Conservation (phyloP, 2,329 filamentous ascomycete species). For the Aquanectria penicillioides region DNA sequence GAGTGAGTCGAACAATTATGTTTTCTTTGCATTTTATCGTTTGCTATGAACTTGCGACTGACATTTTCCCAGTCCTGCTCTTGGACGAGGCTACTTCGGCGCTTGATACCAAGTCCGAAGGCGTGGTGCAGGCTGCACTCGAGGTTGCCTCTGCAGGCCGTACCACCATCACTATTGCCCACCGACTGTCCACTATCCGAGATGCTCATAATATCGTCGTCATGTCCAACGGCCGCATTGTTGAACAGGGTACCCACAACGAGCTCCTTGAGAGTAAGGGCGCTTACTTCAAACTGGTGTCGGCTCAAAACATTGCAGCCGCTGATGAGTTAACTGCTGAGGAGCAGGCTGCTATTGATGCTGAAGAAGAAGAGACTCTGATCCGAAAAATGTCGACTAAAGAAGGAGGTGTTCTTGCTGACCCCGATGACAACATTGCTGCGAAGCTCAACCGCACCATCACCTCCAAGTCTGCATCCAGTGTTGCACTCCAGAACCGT, state of each 20-base stretch:
- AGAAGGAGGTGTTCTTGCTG: conserved; percentile 55
- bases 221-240: conserved; percentile 84
- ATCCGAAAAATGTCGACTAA: conserved; percentile 58
- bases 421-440: conserved; percentile 71
- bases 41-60: conserved; percentile 1
- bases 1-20: too few species aligned
- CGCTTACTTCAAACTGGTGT: conserved; percentile 86
- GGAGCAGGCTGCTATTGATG: conserved; percentile 61
- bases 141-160: conserved; percentile 86
- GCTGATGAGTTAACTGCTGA: conserved; percentile 63
- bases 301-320: conserved; percentile 83
- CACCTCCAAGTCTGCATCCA: conserved; percentile 73
- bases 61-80: conserved; percentile 69
- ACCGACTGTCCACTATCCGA: conserved; percentile 93
- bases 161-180: conserved; percentile 96
- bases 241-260: conserved; percentile 92
- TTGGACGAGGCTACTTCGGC: conserved; percentile 96
- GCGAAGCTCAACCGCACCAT: conserved; percentile 65
- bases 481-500: conserved; percentile 71
- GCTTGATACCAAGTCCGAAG: conserved; percentile 93
- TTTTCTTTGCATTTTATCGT: conserved; percentile 4
- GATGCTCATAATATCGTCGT: conserved; percentile 96
- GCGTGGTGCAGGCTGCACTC: conserved; percentile 90
- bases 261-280: conserved; percentile 75
- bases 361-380: conserved; percentile 58